Evolutionary conservation across 306 rosid species (phyloP).

Genomic region (Corylus heterophylla): DNA sequence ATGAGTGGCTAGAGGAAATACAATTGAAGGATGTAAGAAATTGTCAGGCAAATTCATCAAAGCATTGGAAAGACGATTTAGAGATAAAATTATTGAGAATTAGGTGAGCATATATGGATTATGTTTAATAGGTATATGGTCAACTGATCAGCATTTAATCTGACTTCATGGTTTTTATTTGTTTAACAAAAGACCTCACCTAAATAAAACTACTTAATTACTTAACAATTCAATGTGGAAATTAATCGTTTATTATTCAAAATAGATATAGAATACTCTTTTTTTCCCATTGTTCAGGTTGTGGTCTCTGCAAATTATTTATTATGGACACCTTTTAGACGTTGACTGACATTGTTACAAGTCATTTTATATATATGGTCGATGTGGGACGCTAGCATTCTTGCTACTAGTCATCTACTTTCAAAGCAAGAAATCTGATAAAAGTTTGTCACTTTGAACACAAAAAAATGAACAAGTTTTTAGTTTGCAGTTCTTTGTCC

Average conservation of each 20-base stretch:
- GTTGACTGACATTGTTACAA: slow-evolving; percentile 11
- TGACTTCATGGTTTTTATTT: neutral
- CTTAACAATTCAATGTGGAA: neutral
- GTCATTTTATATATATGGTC: slow-evolving; percentile 7
- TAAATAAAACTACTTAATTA: neutral
- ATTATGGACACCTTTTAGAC: neutral
- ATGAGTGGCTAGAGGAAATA: neutral
- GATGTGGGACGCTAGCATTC: neutral
- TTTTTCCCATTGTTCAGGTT: neutral
- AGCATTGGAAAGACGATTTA: neutral
- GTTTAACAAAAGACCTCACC: neutral
- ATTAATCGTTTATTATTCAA: neutral
- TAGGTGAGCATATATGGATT: neutral
- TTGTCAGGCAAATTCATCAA: neutral
- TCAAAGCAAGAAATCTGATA: slow-evolving; percentile 29
- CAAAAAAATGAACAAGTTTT: slow-evolving; percentile 29
- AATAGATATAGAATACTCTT: neutral
- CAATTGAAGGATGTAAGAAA: neutral
- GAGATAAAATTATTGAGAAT: neutral
- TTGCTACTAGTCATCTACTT: slow-evolving; percentile 22
- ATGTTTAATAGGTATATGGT: too few relatives aligned
- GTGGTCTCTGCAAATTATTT: neutral
- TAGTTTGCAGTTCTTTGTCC: slow-evolving; percentile 32
- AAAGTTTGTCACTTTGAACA: slow-evolving; percentile 22
- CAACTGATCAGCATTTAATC: neutral